phyloP scores from a whole-genome alignment of 495 filamentous ascomycete species.

The Penicillium turbatum region DNA sequence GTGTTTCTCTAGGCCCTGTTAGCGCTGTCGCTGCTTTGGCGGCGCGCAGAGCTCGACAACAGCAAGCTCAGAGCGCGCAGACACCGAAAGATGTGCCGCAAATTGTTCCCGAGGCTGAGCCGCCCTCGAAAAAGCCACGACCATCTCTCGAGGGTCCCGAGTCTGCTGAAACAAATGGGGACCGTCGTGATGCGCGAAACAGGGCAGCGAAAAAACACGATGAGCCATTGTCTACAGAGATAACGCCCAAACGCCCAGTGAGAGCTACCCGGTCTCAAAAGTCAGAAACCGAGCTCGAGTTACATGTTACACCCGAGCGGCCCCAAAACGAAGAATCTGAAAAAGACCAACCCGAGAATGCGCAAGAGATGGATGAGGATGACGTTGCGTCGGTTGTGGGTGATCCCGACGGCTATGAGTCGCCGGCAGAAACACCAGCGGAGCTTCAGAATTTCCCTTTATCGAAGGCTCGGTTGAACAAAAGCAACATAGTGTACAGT shows the following conservation, averaged over 20 bases:
- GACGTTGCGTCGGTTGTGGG: conserved; percentile 24
- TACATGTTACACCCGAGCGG: conserved; percentile 17
- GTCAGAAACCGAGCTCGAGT: not conserved
- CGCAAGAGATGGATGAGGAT: conserved; percentile 21
- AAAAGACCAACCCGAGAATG: conserved; percentile 9
- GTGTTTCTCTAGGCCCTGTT: conserved; percentile 30
- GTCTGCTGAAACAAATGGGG: conserved; percentile 2
- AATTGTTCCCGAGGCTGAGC: conserved; percentile 23
- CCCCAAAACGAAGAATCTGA: conserved; percentile 21
- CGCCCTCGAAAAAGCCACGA: conserved; percentile 36
- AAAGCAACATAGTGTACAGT: conserved; percentile 38
- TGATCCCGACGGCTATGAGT: conserved; percentile 36
- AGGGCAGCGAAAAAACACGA: conserved; percentile 26
- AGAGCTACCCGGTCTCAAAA: conserved; percentile 4
- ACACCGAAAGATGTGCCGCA: conserved; percentile 15
- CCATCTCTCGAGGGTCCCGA: conserved; percentile 25
- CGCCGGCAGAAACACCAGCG: conserved; percentile 29
- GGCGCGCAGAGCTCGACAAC: conserved; percentile 46
- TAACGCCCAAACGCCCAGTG: conserved; percentile 3
- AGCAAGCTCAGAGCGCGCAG: conserved; percentile 27
- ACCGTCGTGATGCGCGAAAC: conserved; percentile 17
- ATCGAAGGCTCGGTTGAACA: conserved; percentile 39
- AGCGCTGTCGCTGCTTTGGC: conserved; percentile 46
- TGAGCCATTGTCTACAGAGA: conserved; percentile 11
- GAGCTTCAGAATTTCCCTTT: conserved; percentile 41